These are phyloP conservation scores for Maudiozyma serrabonitensis DNA, from an alignment of 805 yeast genomes.

Conservation along the genomic window DNA sequence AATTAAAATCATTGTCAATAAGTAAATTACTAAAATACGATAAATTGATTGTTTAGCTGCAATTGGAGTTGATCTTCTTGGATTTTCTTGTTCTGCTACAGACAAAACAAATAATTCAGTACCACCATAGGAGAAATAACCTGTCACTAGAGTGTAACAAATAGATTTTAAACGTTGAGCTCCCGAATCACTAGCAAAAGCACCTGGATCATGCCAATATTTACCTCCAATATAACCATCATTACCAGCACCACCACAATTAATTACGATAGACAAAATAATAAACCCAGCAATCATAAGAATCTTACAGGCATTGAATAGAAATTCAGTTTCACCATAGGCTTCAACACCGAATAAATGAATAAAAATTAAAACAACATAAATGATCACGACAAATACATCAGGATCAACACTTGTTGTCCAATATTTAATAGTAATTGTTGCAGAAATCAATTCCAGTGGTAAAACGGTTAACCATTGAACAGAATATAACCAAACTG, in stretches of 20 bases:
- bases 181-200: slow-evolving; percentile 25
- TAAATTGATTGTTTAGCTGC: slow-evolving; percentile 60
- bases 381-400: slow-evolving; percentile 49
- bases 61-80: slow-evolving; percentile 48
- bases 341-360: slow-evolving; percentile 55
- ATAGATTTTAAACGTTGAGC: slow-evolving; percentile 46
- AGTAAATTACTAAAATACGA: slow-evolving; percentile 51
- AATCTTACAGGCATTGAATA: slow-evolving; percentile 47
- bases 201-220: slow-evolving; percentile 53
- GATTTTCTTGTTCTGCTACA: slow-evolving; percentile 55
- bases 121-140: slow-evolving; percentile 57
- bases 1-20: slow-evolving; percentile 42
- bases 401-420: slow-evolving; percentile 36
- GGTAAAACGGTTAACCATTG: slow-evolving; percentile 59
- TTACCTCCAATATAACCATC: slow-evolving; percentile 49
- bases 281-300: slow-evolving; percentile 49
- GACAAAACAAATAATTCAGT: slow-evolving; percentile 57
- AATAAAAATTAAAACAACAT: slow-evolving; percentile 38
- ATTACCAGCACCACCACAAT: slow-evolving; percentile 50
- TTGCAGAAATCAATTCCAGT: slow-evolving; percentile 52
- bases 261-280: slow-evolving; percentile 44
- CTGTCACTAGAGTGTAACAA: slow-evolving; percentile 53
- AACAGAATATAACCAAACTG: slow-evolving; percentile 60
- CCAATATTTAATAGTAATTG: slow-evolving; percentile 48
- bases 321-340: slow-evolving; percentile 60